phyloP scores from a whole-genome alignment of 352 stramenopile species.

The Pythium diclinum region DNA sequence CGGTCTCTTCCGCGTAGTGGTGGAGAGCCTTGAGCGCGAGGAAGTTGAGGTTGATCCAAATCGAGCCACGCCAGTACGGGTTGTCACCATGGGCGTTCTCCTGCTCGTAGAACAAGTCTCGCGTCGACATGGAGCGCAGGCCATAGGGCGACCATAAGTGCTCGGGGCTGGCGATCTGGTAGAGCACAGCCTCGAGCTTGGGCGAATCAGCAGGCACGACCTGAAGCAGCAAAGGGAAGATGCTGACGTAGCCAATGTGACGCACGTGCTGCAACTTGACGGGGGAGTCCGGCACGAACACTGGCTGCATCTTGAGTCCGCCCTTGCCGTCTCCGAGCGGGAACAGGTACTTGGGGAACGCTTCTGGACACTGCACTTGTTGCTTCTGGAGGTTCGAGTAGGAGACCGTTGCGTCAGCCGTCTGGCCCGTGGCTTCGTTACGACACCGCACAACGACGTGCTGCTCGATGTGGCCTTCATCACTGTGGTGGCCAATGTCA shows the following conservation, averaged over 20 bases:
- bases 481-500: slow-evolving; percentile 78
- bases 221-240: slow-evolving; percentile 85
- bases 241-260: slow-evolving; percentile 86
- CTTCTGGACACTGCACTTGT: slow-evolving; percentile 43
- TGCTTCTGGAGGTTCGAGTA: slow-evolving; percentile 35
- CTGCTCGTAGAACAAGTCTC: slow-evolving; percentile 83
- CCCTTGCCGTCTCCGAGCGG: slow-evolving; percentile 76
- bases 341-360: slow-evolving; percentile 72
- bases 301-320: slow-evolving; percentile 66
- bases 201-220: slow-evolving; percentile 63
- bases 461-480: slow-evolving; percentile 65
- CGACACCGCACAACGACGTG: slow-evolving; percentile 67
- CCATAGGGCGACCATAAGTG: slow-evolving; percentile 80
- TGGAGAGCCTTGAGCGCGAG: slow-evolving; percentile 83
- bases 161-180: slow-evolving; percentile 52
- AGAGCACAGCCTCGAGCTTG: slow-evolving; percentile 54
- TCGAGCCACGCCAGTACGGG: slow-evolving; percentile 91
- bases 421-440: slow-evolving; percentile 39
- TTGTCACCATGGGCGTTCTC: slow-evolving; percentile 90
- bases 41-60: slow-evolving; percentile 95
- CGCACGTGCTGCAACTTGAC: slow-evolving; percentile 61
- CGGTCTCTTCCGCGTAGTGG: slow-evolving; percentile 55
- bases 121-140: slow-evolving; percentile 85
- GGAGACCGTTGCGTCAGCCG: slow-evolving; percentile 39
- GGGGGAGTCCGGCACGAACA: slow-evolving; percentile 60